Base-by-base conservation (phyloP, 2,329 filamentous ascomycete species). In the Scytalidium lignicola region DNA sequence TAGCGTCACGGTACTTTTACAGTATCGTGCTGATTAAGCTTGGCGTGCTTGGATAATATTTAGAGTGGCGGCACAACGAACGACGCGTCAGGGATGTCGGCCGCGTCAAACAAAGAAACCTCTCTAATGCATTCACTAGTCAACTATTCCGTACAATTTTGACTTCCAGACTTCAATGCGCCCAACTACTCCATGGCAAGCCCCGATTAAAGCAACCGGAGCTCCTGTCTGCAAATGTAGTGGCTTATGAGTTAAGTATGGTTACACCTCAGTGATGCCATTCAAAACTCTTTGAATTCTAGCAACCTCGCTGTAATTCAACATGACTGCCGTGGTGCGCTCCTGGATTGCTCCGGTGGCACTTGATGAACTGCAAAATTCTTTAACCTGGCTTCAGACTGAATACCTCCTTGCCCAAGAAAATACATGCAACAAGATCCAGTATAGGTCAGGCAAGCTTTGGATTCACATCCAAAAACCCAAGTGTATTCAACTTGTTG, bases 301-400 rank as follows among this genome's bases (percentile, higher is more conserved):
- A 26, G 6, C 23, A 26, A 26, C 23, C 10, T 26, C 23, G 6
- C 23, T 10, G 23, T n/a, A n/a, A n/a, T 26, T 26, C 23, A 37
- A n/a, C 9, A 56, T 56, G 54, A 39, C 54, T 22, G 19, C 44
- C 17, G 19, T 46, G 6, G 41, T 55, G 49, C 39, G 28, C 20
- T 22, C 50, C 22, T 57, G 55, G 55, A 52, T 57, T 45, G 26
- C 37, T 26, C 42, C 21, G 2, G 6, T 45, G 12, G 47, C 43
- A 2, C 37, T 45, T 29, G 45, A 45, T 19, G 52, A 55, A 46
- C 45, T 57, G 15, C 12, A 12, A 37, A 29, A 21, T 20, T 45
- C 51, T 15, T 45, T 49, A 13, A 23, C 47, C 13, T 32, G 22
- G 17, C 40, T 51, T 3, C 28, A 46, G n/a, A 17, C 28, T 1